Percentiles rank a stretch among this genome's conserved stretches.
Evolutionary conservation across 805 yeast genomes (phyloP).

Genomic region (Candida incommunis): DNA sequence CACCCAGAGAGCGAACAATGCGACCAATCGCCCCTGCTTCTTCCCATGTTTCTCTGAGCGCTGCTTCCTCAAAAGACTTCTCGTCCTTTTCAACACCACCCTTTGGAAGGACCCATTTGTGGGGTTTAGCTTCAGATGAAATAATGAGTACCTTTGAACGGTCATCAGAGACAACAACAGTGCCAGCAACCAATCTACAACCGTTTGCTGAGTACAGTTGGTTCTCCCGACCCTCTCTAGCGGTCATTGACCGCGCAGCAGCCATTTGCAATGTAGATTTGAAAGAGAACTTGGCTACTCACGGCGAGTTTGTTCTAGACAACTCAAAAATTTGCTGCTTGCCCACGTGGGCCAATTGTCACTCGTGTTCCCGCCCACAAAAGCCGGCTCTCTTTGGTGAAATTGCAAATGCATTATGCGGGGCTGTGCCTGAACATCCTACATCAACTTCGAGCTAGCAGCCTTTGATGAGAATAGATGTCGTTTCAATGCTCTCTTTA

Average conservation of each 20-base stretch:
- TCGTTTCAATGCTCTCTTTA: too few relatives aligned
- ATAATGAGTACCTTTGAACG: conserved; percentile 61
- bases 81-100: conserved; percentile 91
- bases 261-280: background rate
- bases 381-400: too few relatives aligned
- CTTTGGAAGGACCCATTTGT: conserved; percentile 82
- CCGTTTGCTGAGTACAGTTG: conserved; percentile 41
- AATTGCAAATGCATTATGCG: too few relatives aligned
- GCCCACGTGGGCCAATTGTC: too few relatives aligned
- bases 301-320: too few relatives aligned
- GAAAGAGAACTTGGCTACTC: too few relatives aligned
- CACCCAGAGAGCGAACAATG: conserved; percentile 42
- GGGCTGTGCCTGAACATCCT: too few relatives aligned
- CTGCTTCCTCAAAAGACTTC: conserved; percentile 33
- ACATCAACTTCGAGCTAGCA: too few relatives aligned
- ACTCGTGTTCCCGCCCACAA: too few relatives aligned
- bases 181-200: conserved; percentile 87
- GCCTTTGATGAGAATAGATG: too few relatives aligned
- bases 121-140: conserved; percentile 52
- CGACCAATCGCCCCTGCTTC: conserved; percentile 83
- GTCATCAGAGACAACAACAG: conserved; percentile 51
- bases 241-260: conserved; percentile 16
- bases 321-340: too few relatives aligned
- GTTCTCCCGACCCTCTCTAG: conserved; percentile 24
- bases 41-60: conserved; percentile 92